Conservation (phyloP, 1,284 basidiomycete species). For the Trametes hirsuta region DNA sequence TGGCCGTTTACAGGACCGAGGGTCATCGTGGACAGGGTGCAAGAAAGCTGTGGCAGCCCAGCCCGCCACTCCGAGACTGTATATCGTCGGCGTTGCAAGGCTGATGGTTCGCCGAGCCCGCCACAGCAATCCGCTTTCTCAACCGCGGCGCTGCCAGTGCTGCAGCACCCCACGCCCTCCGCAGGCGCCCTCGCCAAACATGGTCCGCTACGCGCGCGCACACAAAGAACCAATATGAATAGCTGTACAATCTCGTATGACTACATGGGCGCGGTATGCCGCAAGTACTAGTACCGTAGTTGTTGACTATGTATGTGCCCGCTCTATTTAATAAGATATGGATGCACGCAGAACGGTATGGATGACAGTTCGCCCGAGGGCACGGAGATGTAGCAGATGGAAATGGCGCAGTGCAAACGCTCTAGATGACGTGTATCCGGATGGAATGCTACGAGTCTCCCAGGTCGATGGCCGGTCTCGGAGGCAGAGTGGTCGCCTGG, state of each 20-base stretch:
- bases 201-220: no score
- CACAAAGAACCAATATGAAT: background rate
- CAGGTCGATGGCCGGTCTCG: slow-evolving; percentile 9
- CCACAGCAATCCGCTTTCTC: slow-evolving; percentile 6
- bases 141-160: background rate
- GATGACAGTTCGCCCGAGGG: background rate
- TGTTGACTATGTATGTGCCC: background rate
- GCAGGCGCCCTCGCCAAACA: background rate
- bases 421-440: background rate
- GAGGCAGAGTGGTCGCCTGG: background rate
- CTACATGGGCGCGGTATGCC: background rate
- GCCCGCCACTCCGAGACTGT: background rate
- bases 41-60: slow-evolving; percentile 10
- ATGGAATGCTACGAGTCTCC: slow-evolving; percentile 3
- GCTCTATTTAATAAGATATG: background rate
- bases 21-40: slow-evolving; percentile 2
- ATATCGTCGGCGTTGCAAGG: background rate
- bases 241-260: slow-evolving; percentile 2
- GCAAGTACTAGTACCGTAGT: background rate
- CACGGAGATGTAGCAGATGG: no score
- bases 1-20: slow-evolving; percentile 2
- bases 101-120: background rate
- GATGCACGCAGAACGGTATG: background rate
- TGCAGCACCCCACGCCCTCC: slow-evolving; percentile 1
- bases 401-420: slow-evolving; percentile 1